phyloP scores from a whole-genome alignment of 305 asterid genomes.

The Striga hermonthica region DNA sequence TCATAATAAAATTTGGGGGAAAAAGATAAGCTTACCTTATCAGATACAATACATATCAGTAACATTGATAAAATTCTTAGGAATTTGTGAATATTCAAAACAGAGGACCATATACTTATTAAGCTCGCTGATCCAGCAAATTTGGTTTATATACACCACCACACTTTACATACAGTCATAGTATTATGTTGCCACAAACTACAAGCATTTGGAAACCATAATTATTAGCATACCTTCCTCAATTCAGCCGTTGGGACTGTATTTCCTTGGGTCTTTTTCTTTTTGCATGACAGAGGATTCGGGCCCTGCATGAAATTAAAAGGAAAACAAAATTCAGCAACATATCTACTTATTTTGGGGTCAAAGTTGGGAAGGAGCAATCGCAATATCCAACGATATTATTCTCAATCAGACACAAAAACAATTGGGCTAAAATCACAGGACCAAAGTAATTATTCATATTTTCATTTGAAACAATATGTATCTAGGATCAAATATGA shows the following conservation, averaged over 20 bases:
- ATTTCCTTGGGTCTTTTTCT: slow-evolving; percentile 46
- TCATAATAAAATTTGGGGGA: too few species aligned
- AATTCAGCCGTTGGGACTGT: slow-evolving; percentile 33
- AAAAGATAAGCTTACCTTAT: too few species aligned
- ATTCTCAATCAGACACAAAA: not conserved
- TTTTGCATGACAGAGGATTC: slow-evolving; percentile 86
- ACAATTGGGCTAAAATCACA: not conserved
- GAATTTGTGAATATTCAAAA: too few species aligned
- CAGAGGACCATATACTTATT: too few species aligned
- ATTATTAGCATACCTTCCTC: slow-evolving; percentile 42
- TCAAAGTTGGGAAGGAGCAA: not conserved
- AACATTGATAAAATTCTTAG: too few species aligned
- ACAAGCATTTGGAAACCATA: not conserved
- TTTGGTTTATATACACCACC: not conserved
- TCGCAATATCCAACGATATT: not conserved
- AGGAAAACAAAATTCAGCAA: slow-evolving; percentile 15
- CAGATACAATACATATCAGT: too few species aligned
- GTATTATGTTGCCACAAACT: not conserved
- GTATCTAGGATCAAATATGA: not conserved
- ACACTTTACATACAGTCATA: not conserved
- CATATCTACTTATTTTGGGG: not conserved
- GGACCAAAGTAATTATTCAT: not conserved
- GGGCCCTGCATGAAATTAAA: slow-evolving; percentile 60
- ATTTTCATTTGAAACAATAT: not conserved
- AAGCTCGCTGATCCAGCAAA: not conserved